phyloP scores from a whole-genome alignment of 2,329 filamentous ascomycete genomes.

The Paracamarosporium sp. region DNA sequence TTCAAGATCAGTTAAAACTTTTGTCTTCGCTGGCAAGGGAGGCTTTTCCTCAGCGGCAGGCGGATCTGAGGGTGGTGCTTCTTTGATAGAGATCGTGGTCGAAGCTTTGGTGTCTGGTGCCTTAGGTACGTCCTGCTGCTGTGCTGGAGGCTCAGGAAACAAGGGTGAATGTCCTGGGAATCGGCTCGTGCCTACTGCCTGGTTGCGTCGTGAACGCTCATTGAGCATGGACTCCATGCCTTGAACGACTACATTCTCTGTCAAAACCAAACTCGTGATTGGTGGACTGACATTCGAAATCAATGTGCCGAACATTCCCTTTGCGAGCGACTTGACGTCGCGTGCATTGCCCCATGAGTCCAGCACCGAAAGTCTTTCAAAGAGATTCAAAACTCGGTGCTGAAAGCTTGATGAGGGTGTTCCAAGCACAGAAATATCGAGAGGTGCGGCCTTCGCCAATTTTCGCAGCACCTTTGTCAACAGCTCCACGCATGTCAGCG shows the following conservation, averaged over 20 bases:
- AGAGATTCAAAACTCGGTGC: constrained; percentile 32
- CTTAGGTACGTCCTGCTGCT: constrained; percentile 14
- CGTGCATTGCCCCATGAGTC: constrained; percentile 68
- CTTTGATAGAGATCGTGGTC: not conserved
- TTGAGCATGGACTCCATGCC: constrained; percentile 40
- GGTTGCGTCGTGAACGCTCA: constrained; percentile 36
- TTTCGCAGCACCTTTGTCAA: not conserved
- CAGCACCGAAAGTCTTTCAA: constrained; percentile 52
- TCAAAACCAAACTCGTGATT: constrained; percentile 25
- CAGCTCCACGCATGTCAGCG: constrained; percentile 39
- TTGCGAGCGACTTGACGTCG: constrained; percentile 64
- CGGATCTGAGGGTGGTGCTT: not conserved
- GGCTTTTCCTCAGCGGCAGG: constrained; percentile 6
- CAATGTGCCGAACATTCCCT: constrained; percentile 54
- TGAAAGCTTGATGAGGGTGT: constrained; percentile 20
- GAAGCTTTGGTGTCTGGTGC: constrained; percentile 7
- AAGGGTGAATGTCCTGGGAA: constrained; percentile 9
- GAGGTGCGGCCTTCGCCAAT: constrained; percentile 45
- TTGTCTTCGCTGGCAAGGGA: not conserved
- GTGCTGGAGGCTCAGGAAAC: constrained; percentile 8
- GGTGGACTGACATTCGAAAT: constrained; percentile 30
- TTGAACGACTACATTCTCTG: constrained; percentile 27
- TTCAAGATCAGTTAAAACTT: not conserved
- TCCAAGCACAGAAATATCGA: constrained; percentile 36
- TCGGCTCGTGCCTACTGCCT: constrained; percentile 24